Base-by-base conservation (phyloP, 1,284 basidiomycete genomes). In the Cystobasidium pallidum region DNA sequence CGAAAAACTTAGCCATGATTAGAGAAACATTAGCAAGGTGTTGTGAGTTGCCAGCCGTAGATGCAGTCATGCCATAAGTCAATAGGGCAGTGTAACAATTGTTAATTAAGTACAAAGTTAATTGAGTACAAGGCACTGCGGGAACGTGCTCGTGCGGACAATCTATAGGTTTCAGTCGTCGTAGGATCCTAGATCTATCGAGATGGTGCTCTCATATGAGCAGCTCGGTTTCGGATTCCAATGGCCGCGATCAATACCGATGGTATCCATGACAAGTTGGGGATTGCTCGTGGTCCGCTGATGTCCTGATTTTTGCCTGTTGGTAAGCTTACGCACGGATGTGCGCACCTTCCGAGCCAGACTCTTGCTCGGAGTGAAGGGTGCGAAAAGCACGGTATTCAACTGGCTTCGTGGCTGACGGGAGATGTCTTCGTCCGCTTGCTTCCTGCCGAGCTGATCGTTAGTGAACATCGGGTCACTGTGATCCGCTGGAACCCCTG, bases 261-360 rank as follows among this genome's bases (percentile, higher is more conserved):
- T n/a, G 19, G 54, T 57, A n/a, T 57, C 54, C 32, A 57, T 32
- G 11, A 57, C 54, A 36, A 61, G 24, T 45, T 61, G 58, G 15
- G 58, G 58, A 26, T 61, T 61, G 36, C 58, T 61, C 19, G 24
- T 19, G 11, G 36, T 41, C 6, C 58, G 58, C 39, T 61, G 24
- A 30, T 61, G 58, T 26, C 30, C 54, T n/a, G 54, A 57, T 21
- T 57, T 32, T 36, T 36, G 30, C 19, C 58, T 39, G 58, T 39
- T 24, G 4, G 58, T 61, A 45, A 61, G 36, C 34, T 61, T 61
- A n/a, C 39, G 34, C 26, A 61, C n/a, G 7, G 58, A 61, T 10
- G 11, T 61, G 8, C 19, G 7, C 36, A 61, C 7, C 24, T 61
- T 61, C 10, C 39, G 36, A 13, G 34, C 58, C 1, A 61, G 28